These are phyloP conservation scores for Lunularia cruciata DNA, from an alignment of 225 moss, liverwort and hornwort genomes.

Conservation along the genomic window DNA sequence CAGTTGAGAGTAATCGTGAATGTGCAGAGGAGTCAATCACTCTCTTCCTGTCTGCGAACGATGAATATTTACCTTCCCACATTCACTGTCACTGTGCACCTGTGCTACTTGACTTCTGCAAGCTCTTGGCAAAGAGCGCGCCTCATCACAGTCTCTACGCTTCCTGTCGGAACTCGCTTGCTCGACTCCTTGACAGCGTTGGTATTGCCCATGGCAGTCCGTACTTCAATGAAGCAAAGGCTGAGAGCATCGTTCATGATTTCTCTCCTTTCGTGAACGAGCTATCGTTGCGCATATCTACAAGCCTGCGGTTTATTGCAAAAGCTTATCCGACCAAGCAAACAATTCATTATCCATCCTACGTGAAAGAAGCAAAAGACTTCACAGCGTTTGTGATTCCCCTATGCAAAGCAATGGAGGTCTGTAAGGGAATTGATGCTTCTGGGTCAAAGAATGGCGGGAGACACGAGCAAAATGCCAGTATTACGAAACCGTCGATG, in stretches of 20 bases:
- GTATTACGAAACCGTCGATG: neutral
- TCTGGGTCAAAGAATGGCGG: constrained; percentile 51
- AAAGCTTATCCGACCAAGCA: constrained; percentile 55
- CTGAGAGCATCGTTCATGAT: constrained; percentile 91
- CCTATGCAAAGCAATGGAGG: constrained; percentile 98
- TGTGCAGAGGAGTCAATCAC: constrained; percentile 97
- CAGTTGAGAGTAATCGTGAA: constrained; percentile 77
- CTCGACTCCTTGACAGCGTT: constrained; percentile 87
- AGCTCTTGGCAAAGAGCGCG: constrained; percentile 88
- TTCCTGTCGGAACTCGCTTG: constrained; percentile 83
- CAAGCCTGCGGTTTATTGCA: constrained; percentile 61
- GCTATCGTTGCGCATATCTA: constrained; percentile 69
- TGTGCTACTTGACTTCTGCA: constrained; percentile 91
- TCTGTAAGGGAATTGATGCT: constrained; percentile 82
- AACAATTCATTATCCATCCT: constrained; percentile 55
- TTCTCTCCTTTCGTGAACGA: constrained; percentile 96
- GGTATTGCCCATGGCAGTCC: constrained; percentile 81
- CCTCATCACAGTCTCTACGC: constrained; percentile 77
- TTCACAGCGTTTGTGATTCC: constrained; percentile 97
- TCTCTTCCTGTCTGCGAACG: constrained; percentile 73
- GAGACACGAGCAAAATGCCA: constrained; percentile 33
- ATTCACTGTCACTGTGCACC: constrained; percentile 95
- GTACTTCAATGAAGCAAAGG: constrained; percentile 92
- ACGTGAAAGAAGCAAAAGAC: constrained; percentile 91
- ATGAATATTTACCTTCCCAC: constrained; percentile 80